phyloP scores from a whole-genome alignment of 345 rosid genomes.

The Mallotus nudiflorus region DNA sequence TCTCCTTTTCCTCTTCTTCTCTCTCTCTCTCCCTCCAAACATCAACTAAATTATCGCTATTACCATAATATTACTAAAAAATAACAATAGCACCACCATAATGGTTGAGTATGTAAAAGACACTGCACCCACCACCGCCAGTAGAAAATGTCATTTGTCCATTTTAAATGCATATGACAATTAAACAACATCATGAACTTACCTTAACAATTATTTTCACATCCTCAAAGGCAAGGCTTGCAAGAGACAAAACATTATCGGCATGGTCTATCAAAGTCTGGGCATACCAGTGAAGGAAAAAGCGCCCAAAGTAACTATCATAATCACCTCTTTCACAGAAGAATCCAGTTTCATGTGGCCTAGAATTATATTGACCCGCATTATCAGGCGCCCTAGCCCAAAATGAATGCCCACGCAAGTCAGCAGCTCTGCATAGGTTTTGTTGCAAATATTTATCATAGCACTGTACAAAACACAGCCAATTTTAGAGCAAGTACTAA shows the following conservation, averaged over 20 bases:
- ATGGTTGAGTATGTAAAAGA: not conserved
- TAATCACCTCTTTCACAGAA: conserved; percentile 93
- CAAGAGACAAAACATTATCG: conserved; percentile 78
- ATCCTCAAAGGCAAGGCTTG: conserved; percentile 83
- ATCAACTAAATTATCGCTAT: not conserved
- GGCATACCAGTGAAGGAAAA: conserved; percentile 89
- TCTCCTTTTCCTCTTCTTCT: too few species aligned
- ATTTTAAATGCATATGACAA: not conserved
- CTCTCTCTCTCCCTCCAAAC: too few species aligned
- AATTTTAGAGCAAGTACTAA: conserved; percentile 9
- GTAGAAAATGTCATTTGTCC: not conserved
- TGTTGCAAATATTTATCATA: conserved; percentile 82
- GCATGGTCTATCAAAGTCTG: conserved; percentile 71
- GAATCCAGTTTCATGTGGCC: conserved; percentile 91
- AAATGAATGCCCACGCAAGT: conserved; percentile 70
- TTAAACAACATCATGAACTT: conserved; percentile 12
- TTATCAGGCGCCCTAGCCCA: conserved; percentile 93
- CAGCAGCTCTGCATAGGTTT: conserved; percentile 69
- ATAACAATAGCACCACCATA: not conserved
- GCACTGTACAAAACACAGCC: conserved; percentile 52
- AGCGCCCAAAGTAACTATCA: conserved; percentile 90
- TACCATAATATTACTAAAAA: not conserved
- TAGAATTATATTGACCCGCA: conserved; percentile 83
- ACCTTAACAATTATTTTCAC: conserved; percentile 77
- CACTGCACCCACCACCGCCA: not conserved